Evolutionary conservation across 2,329 filamentous ascomycete species (phyloP), one percentile per base, ranked within the genome.

Genomic region (Alternaria sp.): DNA sequence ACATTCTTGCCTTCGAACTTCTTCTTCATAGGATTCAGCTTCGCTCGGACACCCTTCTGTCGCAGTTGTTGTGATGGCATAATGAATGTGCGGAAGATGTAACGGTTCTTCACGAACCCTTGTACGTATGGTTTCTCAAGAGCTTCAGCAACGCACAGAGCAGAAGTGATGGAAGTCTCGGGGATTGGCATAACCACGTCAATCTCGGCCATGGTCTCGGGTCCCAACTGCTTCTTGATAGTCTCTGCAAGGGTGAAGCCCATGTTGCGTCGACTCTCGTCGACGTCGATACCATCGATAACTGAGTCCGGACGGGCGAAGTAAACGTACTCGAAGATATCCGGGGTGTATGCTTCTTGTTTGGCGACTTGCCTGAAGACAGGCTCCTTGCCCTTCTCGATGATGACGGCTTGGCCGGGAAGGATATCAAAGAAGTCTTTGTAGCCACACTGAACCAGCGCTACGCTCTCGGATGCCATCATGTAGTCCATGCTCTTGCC

Each of bases 321-420:
- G 81, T 97, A 97, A 59, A 96, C 90, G 65, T 89, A 93, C 79
- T 96, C 92, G 72, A 96, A 95, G 62, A 93, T 91, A 75, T 97
- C 93, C 1, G 93, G 93, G 2, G 91, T 89, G 74, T 96, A 96
- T 16, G 85, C 84, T 69, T 86, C 85, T 67, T 85, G 84, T 60
- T 86, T 80, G 41, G 89, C 87, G 14, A 97, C 88, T 78, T 96
- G 92, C 63, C 85, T 84, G 82, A 94, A 95, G 48, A 89, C 85
- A 1, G 92, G 92, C 54, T 84, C 82, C 51, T 86, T 84, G 41
- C 92, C 92, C 80, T 96, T 96, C 72, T 90, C 84, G 64, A 96
- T 89, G 73, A 96, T 93, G 63, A 96, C 92, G 3, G 92, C 93
- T 80, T 96, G 87, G 22, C 94, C 93, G 0, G 93, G 93, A 54